Evolutionary conservation across 441 rosid genomes (phyloP), one percentile per base, ranked within the genome.

Genomic region (Rhodomyrtus psidioides): DNA sequence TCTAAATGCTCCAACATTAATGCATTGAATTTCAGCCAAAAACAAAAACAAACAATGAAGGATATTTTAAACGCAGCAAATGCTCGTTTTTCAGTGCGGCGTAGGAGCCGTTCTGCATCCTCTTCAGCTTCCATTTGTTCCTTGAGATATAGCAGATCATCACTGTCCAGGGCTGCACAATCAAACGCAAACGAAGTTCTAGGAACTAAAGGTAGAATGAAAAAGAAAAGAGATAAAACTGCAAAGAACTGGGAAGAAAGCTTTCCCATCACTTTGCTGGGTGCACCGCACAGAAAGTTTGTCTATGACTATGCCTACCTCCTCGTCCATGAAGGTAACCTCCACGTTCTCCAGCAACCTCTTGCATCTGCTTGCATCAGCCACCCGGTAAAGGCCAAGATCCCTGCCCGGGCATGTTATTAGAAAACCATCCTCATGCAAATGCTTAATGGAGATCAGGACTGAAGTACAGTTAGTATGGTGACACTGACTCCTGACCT

Each of bases 401-500:
- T 95, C 99, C 98, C 99, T 97, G 98, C 93, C 99, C 90, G 99
- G 99, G 94, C 99, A 95, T 88, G 98, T 97, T 94, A 96, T 97
- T 96, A 97, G 99, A 94, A 94, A 88, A 90, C 90, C 84, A 75
- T 49, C 60, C 86, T 83, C 27, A 34, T 28, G 57, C 30, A 56
- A 26, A 58, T 10, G 79, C 79, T 70, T 39, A 70, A 70, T 39
- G 58, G 60, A 82, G 27, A 82, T 39, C 0, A 4, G 51, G n/a
- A 39, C n/a, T 39, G 16, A 39, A 39, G 49, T 70, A 39, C 24
- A 39, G 46, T 70, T 21, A 21, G 60, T 39, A 39, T 21, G 9
- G 51, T 21, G 27, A 70, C 24, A 9, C n/a, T 21, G 16, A 70
- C 49, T 70, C 27, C 49, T 70, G 79, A 16, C 9, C 49, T 12